Evolutionary conservation across 139 green algal species (phyloP), one percentile per base, ranked within the genome.

Genomic region (Edaphochlamys debaryana): DNA sequence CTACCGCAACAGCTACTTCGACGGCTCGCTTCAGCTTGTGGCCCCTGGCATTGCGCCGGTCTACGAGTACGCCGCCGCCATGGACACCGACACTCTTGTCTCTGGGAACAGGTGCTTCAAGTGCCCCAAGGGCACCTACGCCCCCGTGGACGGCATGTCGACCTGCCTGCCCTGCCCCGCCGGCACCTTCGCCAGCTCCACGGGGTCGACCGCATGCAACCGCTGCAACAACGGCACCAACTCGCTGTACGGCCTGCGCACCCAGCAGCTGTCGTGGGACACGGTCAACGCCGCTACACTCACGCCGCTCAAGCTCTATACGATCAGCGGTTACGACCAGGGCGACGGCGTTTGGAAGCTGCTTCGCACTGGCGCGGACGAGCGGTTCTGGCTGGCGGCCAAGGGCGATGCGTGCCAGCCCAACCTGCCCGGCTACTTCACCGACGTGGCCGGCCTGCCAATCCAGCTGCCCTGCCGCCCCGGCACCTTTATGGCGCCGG

Each of bases 1-100:
- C 7, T 84, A 73, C 78, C 78, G 78, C 66, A 84, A 84, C 66
- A 77, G 50, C 64, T 84, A 69, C 27, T 71, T 73, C 11, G 66
- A 84, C 30, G 50, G 45, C 30, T 20, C 27, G 8, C 7, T 2
- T 8, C 27, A 63, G 20, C 64, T 54, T 1, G 27, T n/a, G n/a
- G n/a, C n/a, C n/a, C n/a, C n/a, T n/a, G n/a, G n/a, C n/a, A n/a
- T n/a, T n/a, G n/a, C n/a, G n/a, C n/a, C n/a, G n/a, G n/a, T n/a
- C n/a, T n/a, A n/a, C n/a, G n/a, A n/a, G n/a, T n/a, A n/a, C n/a
- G n/a, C n/a, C n/a, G n/a, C n/a, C n/a, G n/a, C n/a, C n/a, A n/a
- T n/a, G n/a, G n/a, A n/a, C n/a, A n/a, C n/a, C n/a, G n/a, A n/a
- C n/a, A n/a, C n/a, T n/a, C n/a, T n/a, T n/a, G 19, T n/a, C 50